phyloP scores from a whole-genome alignment of 2,329 filamentous ascomycete genomes.

The Alternaria triticina region DNA sequence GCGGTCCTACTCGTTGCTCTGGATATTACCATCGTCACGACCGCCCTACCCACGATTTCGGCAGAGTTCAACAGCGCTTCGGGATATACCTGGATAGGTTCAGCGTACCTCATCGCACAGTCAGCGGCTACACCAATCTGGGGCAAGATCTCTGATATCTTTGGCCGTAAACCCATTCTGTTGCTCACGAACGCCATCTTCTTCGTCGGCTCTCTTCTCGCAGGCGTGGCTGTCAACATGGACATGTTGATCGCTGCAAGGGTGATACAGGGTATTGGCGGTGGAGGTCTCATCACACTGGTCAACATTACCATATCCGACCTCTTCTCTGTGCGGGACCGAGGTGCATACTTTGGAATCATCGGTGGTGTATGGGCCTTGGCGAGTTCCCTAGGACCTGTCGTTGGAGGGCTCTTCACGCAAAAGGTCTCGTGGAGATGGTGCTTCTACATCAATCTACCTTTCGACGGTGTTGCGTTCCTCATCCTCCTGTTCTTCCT shows the following conservation, averaged over 20 bases:
- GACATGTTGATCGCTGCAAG: constrained; percentile 68
- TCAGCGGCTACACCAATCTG: constrained; percentile 62
- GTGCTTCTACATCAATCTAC: constrained; percentile 67
- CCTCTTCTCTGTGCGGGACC: constrained; percentile 65
- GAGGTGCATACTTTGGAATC: constrained; percentile 68
- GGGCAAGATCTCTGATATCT: constrained; percentile 72
- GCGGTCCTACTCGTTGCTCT: constrained; percentile 66
- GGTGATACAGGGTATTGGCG: constrained; percentile 68
- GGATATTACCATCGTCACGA: constrained; percentile 69
- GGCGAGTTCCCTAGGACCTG: constrained; percentile 69
- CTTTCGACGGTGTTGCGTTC: constrained; percentile 65
- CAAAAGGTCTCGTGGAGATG: constrained; percentile 68
- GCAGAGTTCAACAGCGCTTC: constrained; percentile 58
- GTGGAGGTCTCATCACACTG: constrained; percentile 68
- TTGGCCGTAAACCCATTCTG: constrained; percentile 68
- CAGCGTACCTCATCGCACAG: constrained; percentile 58
- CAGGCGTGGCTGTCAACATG: constrained; percentile 63
- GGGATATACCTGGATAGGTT: constrained; percentile 62
- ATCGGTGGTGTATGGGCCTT: constrained; percentile 72
- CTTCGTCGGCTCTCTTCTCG: constrained; percentile 67
- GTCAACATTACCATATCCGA: constrained; percentile 70
- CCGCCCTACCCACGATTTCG: constrained; percentile 66
- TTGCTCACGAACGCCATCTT: constrained; percentile 67
- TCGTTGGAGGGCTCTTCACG: constrained; percentile 72
- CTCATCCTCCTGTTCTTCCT: constrained; percentile 65